Base-by-base conservation (phyloP, 768 basidiomycete species). In the Tylopilus intermedius region DNA sequence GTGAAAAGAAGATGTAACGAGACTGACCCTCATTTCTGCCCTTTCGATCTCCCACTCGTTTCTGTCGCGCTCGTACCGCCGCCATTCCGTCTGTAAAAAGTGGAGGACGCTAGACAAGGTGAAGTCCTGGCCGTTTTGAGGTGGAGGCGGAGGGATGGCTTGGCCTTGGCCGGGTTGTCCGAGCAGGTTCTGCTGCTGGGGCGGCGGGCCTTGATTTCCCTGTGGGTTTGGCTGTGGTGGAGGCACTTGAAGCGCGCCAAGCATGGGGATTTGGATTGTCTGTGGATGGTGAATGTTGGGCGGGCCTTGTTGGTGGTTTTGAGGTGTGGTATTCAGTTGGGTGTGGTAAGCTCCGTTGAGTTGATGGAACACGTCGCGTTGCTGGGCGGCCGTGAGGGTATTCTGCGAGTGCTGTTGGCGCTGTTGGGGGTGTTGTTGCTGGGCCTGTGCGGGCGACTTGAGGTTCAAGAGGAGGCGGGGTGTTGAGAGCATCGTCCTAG, bases 21-120 rank as follows among this genome's bases (percentile, higher is more conserved):
- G 40, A 82, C 90, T 64, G 58, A 94, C 93, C 79, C 95, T 80
- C 94, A 98, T 97, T 73, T 98, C 96, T 30, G 96, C 96, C 61
- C 96, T 79, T 73, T 98, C 96, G 63, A 99, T 99, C 78, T 99
- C 96, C 95, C 95, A 99, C 74, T 99, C 96, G 68, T 99, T 99
- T 64, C 95, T 81, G 74, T 99, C 96, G 69, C 94, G 86, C 72
- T 98, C 96, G 66, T 96, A 98, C 55, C 91, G 80, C 57, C 96
- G 80, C 92, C 94, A 97, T 76, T 99, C 96, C 21, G 91, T 92
- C 75, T 99, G 96, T 47, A 98, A 79, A 70, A 92, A 99, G 75
- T 99, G 96, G 56, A 99, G 79, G 54, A 98, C 94, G 64, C 83
- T 88, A 6, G 94, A 94, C 49, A 98, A 83, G 44, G 87, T 96